A percentile compares a stretch with the other conserved stretches of the same genome.
Evolutionary conservation across 768 basidiomycete genomes (phyloP).

Genomic region (Phlebiopsis flavidoalba): DNA sequence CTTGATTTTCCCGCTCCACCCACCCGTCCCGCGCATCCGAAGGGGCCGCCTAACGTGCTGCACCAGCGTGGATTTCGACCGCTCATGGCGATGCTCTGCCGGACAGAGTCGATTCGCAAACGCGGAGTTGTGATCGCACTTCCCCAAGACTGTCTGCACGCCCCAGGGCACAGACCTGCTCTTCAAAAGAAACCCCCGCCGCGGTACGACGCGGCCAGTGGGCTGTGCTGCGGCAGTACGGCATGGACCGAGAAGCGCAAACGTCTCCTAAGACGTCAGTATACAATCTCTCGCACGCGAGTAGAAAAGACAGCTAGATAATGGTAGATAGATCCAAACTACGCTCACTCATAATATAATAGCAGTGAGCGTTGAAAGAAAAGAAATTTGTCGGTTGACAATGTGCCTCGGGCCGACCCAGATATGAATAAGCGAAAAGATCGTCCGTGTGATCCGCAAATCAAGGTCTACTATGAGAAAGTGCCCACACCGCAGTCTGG

Average conservation of each 20-base stretch:
- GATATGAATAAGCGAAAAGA: background rate
- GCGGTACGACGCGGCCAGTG: constrained; percentile 37
- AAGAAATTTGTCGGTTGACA: background rate
- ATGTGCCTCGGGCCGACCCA: background rate
- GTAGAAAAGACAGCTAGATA: constrained; percentile 4
- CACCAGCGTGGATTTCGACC: constrained; percentile 84
- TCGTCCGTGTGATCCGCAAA: background rate
- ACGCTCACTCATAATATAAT: background rate
- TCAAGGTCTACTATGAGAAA: constrained; percentile 13
- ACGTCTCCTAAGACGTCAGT: constrained; percentile 1
- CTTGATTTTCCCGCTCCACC: background rate
- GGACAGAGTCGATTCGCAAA: constrained; percentile 79
- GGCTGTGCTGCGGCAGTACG: constrained; percentile 64
- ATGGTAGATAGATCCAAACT: constrained; percentile 1
- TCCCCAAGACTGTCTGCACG: constrained; percentile 87
- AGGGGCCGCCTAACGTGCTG: background rate
- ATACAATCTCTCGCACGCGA: background rate
- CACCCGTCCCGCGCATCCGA: background rate
- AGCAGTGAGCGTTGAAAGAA: background rate
- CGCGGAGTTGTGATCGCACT: constrained; percentile 87
- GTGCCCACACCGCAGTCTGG: constrained; percentile 23
- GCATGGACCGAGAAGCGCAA: constrained; percentile 36
- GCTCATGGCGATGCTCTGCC: constrained; percentile 89
- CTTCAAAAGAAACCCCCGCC: constrained; percentile 87
- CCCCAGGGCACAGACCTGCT: constrained; percentile 83